A percentile compares a stretch with the other conserved stretches of the same genome.
Evolutionary conservation across 306 rosid species (phyloP).

Genomic region (Prunus mume): DNA sequence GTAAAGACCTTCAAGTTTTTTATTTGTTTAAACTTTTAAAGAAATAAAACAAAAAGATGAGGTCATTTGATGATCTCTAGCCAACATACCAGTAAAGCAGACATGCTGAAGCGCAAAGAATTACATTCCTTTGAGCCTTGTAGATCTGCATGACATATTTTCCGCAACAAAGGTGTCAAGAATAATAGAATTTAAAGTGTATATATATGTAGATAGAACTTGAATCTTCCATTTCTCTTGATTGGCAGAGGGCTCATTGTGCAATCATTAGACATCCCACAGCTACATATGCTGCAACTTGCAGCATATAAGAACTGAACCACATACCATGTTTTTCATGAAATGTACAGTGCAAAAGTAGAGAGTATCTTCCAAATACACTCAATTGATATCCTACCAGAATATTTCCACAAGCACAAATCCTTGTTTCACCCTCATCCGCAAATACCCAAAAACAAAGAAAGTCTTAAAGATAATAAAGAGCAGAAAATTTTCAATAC

Average conservation of each 20-base stretch:
- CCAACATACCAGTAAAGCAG: constrained; percentile 79
- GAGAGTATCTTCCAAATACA: not conserved
- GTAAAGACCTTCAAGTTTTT: not conserved
- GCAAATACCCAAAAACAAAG: not conserved
- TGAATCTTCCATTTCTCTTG: not conserved
- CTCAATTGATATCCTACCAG: not conserved
- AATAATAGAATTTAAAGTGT: not conserved
- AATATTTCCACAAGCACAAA: not conserved
- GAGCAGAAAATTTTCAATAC: not conserved
- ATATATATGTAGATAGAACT: not conserved
- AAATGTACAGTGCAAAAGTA: not conserved
- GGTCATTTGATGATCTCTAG: constrained; percentile 12
- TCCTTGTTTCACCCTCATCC: not conserved
- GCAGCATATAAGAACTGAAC: not conserved
- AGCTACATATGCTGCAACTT: not conserved
- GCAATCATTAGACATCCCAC: not conserved
- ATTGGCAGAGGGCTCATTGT: not conserved
- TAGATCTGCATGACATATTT: constrained; percentile 55
- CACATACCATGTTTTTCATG: not conserved
- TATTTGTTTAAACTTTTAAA: not conserved
- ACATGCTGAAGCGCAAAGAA: constrained; percentile 69
- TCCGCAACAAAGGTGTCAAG: constrained; percentile 7
- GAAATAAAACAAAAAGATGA: not conserved
- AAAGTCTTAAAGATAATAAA: not conserved
- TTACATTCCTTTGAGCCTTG: constrained; percentile 92